Percentiles rank a stretch among this genome's conserved stretches.
These are phyloP conservation scores for Hyaloscypha variabilis DNA, from an alignment of 495 filamentous ascomycete genomes.

Conservation along the genomic window DNA sequence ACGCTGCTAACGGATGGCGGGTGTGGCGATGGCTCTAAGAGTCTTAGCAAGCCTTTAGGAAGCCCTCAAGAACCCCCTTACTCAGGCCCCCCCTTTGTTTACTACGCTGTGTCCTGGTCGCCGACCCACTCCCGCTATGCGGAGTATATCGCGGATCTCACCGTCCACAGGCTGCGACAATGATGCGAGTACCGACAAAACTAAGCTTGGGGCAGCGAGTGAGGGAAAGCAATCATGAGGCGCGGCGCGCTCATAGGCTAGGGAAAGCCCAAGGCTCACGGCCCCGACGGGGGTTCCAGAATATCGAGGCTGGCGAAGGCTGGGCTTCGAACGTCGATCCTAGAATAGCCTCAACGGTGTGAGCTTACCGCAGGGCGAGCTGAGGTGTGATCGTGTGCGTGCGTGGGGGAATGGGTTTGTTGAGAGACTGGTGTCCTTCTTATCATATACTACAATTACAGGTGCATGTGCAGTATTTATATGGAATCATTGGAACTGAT, in stretches of 20 bases:
- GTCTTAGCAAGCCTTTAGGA: not conserved
- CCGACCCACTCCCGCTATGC: not conserved
- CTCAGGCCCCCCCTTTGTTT: not conserved
- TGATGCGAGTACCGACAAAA: not conserved
- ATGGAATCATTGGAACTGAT: not conserved
- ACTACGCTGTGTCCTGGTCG: not conserved
- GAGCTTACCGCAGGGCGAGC: not conserved
- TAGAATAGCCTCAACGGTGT: conserved; percentile 6
- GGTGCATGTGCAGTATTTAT: not conserved
- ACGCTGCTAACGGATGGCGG: too few relatives aligned
- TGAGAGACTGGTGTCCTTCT: too few relatives aligned
- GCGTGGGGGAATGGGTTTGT: too few relatives aligned
- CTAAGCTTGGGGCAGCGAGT: not conserved
- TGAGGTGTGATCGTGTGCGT: not conserved
- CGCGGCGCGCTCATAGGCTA: conserved; percentile 17
- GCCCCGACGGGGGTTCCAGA: not conserved
- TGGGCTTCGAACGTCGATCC: not conserved
- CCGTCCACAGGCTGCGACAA: not conserved
- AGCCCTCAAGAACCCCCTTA: not conserved
- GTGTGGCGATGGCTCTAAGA: too few relatives aligned
- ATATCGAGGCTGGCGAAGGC: not conserved
- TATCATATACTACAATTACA: too few relatives aligned
- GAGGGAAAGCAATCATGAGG: conserved; percentile 19
- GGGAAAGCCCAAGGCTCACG: not conserved
- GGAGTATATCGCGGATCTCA: not conserved